Percentiles rank a stretch among this genome's conserved stretches.
Evolutionary conservation across 768 basidiomycete species (phyloP).

Genomic region (Rhodotorula babjevae): DNA sequence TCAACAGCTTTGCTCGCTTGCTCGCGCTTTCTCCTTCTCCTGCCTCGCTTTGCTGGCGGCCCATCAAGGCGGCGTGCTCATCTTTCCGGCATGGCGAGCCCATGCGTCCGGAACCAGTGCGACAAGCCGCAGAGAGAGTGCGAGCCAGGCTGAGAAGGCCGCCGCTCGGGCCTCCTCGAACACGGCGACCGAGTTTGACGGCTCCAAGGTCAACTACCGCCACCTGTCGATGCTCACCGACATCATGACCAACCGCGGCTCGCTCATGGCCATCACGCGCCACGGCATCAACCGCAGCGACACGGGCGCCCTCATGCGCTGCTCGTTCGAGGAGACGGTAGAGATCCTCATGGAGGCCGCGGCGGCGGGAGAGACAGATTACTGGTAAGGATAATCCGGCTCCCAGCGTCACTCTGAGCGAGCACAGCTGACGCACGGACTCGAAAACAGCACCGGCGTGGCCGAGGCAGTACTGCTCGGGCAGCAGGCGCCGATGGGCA

Average conservation of each 20-base stretch:
- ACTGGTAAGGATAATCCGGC: no score
- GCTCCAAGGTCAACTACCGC: slow-evolving; percentile 98
- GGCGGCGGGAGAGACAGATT: slow-evolving; percentile 94
- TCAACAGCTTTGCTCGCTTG: no score
- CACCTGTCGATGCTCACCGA: slow-evolving; percentile 95
- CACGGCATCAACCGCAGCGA: slow-evolving; percentile 99
- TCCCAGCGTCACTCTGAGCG: no score
- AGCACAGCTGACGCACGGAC: no score
- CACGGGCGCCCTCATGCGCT: slow-evolving; percentile 97
- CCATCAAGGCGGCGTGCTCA: no score
- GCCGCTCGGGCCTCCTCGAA: no score
- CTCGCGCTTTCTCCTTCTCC: no score
- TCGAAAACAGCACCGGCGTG: slow-evolving; percentile 89
- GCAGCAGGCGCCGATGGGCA: slow-evolving; percentile 99
- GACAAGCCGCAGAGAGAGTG: no score
- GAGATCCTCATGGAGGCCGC: slow-evolving; percentile 99
- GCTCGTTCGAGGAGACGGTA: slow-evolving; percentile 99
- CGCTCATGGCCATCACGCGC: slow-evolving; percentile 94
- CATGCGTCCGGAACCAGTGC: no score
- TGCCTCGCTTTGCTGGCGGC: no score
- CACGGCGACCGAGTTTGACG: slow-evolving; percentile 99
- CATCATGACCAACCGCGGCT: slow-evolving; percentile 92
- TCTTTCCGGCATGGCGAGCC: no score
- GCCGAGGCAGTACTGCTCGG: slow-evolving; percentile 99
- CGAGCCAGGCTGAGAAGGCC: no score